Base-by-base conservation (phyloP, 192 early-diverging fungal genomes). In the Pilaira anomala region DNA sequence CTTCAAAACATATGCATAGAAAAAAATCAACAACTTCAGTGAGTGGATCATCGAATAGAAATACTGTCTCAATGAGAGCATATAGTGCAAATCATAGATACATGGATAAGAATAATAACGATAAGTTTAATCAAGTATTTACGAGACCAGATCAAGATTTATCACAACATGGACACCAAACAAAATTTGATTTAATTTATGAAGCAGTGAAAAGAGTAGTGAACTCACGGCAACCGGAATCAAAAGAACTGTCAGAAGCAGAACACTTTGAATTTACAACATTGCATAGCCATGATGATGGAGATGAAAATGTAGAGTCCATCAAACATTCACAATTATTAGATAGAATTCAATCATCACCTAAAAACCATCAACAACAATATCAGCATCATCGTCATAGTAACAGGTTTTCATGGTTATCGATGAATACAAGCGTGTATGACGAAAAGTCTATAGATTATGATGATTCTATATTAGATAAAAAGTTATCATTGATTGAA, bases 131-230 rank as follows among this genome's bases (percentile, higher is more conserved):
- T 36, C 33, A 36, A 36, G 12, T 19, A 19, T 50, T 22, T 25
- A 22, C 25, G 3, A 19, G 48, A 50, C 48, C 48, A 50, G 48
- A 24, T 25, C 26, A n/a, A 28, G 2, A 6, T 6, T 14, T 7
- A 28, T 16, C 11, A 14, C 33, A 36, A 36, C 33, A 36, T 1
- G 33, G 11, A 36, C 6, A 36, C 11, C 33, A 36, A 1, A 36
- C 33, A 9, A 36, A 36, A 36, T 36, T 9, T 4, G 33, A 36
- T 6, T 9, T 36, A 36, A 36, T 62, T 18, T 63, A 53, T 11
- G 25, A 61, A 21, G 51, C 66, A 11, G 67, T 58, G 9, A 19
- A 18, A 9, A 48, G 67, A 28, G 67, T 69, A 21, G 44, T 69
- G 3, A 36, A 62, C 22, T 4, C 60, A 24, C 60, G 67, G 25